Conservation (phyloP, 805 yeast species). For the Clavispora carvajalis region DNA sequence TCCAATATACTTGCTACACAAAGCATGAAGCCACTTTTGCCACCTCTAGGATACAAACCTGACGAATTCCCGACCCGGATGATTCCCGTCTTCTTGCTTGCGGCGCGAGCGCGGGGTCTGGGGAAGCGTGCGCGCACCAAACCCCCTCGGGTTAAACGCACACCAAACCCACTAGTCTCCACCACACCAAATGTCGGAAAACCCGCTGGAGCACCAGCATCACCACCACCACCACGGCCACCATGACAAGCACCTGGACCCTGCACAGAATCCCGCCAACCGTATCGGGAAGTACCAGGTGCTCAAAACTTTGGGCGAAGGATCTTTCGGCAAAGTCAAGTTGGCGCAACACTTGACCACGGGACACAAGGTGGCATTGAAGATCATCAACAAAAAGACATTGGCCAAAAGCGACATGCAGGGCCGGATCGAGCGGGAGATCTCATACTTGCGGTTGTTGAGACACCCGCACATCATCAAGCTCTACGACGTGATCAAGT, state of each 20-base stretch:
- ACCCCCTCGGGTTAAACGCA: neutral
- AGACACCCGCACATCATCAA: conserved; percentile 97
- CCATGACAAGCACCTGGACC: conserved; percentile 13
- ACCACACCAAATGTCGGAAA: conserved; percentile 8
- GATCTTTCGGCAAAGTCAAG: conserved; percentile 94
- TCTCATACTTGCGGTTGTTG: conserved; percentile 76
- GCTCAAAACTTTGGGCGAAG: conserved; percentile 90
- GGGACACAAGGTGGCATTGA: conserved; percentile 87
- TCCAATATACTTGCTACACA: too few relatives aligned
- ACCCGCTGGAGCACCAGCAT: conserved; percentile 4
- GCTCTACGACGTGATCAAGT: conserved; percentile 89
- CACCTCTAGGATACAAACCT: too few relatives aligned
- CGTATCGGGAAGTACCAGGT: conserved; percentile 90
- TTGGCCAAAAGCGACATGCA: conserved; percentile 95
- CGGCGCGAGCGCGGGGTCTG: neutral
- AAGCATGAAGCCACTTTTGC: too few relatives aligned
- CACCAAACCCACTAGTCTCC: conserved; percentile 1
- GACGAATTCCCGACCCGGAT: too few relatives aligned
- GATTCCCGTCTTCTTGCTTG: too few relatives aligned
- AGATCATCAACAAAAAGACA: conserved; percentile 87
- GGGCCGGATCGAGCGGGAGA: conserved; percentile 92
- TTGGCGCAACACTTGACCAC: conserved; percentile 86
- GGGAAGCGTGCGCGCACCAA: conserved; percentile 1
- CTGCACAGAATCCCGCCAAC: conserved; percentile 29
- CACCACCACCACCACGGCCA: conserved; percentile 8